Evolutionary conservation across 768 basidiomycete species (phyloP), one percentile per base, ranked within the genome.

Genomic region (Dioszegia aurantiaca): DNA sequence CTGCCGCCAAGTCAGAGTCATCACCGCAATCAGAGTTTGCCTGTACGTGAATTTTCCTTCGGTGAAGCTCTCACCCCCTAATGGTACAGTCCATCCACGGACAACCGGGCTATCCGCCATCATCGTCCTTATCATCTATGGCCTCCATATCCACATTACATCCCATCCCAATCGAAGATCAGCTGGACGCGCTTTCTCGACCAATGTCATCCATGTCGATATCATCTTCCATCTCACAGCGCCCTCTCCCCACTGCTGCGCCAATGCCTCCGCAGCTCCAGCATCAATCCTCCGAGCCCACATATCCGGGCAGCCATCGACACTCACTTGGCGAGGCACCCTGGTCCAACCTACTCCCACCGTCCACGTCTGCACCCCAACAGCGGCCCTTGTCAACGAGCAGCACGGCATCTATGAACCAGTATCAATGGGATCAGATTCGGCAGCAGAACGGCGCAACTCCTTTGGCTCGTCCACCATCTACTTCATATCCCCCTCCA

Each of bases 251-350:
- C 2, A 16, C 60, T 11, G 28, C 69, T 11, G 59, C 61, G 5
- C 61, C 63, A 23, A 42, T 58, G n/a, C 60, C 61, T 8, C 42
- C 56, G 24, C 37, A 55, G 9, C 56, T 27, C 41, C 45, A 55
- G 4, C 48, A 55, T 16, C 48, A 30, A 26, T 56, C 49, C 14
- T 43, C 39, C 9, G 27, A 31, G 1, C 65, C 60, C 14, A 52
- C 42, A 1, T 60, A 68, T 33, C 37, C 24, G 59, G 54, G 21
- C 2, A 17, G 17, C 9, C 69, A 72, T 47, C 56, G 71, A 24
- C 71, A 73, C 58, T 73, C 71, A 4, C 39, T 73, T 3, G 60
- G 67, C 16, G 63, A 68, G 6, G 68, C 65, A 23, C 70, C 70
- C 3, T 72, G 70, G 70, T 56, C 55, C 0, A 31, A 28, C 8